Base-by-base conservation (phyloP, 1,284 basidiomycete genomes). In the Takashimella koratensis region DNA sequence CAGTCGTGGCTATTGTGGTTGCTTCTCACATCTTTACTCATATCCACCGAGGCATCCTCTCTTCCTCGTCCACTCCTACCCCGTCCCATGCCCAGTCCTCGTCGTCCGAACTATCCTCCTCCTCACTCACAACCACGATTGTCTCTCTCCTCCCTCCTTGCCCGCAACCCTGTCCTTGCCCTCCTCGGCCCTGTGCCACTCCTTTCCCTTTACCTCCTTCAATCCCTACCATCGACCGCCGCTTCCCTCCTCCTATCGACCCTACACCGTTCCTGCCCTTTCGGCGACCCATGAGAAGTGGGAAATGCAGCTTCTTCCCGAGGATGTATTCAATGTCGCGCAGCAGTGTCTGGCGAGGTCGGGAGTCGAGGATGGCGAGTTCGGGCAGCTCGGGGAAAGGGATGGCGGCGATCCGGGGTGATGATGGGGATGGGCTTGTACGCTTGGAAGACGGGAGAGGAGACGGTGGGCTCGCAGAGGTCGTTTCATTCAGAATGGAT, bases 231-330 rank as follows among this genome's bases (percentile, higher is more conserved):
- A n/a, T n/a, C n/a, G n/a, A n/a, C n/a, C n/a, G n/a, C n/a, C n/a
- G n/a, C n/a, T n/a, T n/a, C n/a, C n/a, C 46, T 41, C 20, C 22
- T 53, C 30, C 24, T 21, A 13, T 13, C 27, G 52, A 22, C 42
- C 23, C 43, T 46, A 22, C 43, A 26, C 22, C 39, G 22, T 10
- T 50, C n/a, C n/a, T n/a, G n/a, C 30, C 30, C 30, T 36, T 36
- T 8, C 30, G 30, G 10, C 30, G 8, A 36, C 30, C 30, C 30
- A 36, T 43, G 4, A 68, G 25, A 45, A 68, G 59, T 2, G 65
- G 65, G 55, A 70, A 67, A 26, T 51, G 54, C 10, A 70, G 51
- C 40, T 62, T 64, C 52, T 62, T 63, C 12, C 65, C 65, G 13
- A 63, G 20, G 42, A 70, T 66, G 36, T 47, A 56, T 43, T 70